These are phyloP conservation scores for Deakozyma indianensis DNA, from an alignment of 805 yeast genomes.

Conservation along the genomic window DNA sequence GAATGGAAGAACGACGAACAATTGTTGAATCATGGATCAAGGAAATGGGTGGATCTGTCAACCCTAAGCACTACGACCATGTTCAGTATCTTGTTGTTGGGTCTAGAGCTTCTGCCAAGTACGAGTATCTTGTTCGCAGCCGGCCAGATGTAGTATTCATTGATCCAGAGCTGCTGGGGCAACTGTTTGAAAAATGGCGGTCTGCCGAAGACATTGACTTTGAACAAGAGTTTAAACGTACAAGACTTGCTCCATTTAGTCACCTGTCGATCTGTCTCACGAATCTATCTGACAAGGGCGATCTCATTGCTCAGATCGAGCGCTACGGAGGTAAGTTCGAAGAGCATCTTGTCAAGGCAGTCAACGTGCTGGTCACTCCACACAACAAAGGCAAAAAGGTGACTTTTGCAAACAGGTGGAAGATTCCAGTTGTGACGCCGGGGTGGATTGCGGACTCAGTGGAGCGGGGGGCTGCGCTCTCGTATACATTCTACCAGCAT, in stretches of 20 bases:
- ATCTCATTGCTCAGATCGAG: constrained; percentile 15
- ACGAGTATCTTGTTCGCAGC: constrained; percentile 30
- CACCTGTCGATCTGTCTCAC: constrained; percentile 25
- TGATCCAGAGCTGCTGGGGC: constrained; percentile 29
- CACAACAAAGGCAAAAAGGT: constrained; percentile 20
- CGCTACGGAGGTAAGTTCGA: constrained; percentile 21
- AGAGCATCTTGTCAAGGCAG: constrained; percentile 14
- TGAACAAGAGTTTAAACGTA: constrained; percentile 12
- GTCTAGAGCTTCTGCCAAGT: constrained; percentile 36
- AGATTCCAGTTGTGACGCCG: constrained; percentile 27
- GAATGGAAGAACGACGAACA: constrained; percentile 8
- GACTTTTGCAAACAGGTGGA: constrained; percentile 25
- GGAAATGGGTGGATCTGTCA: constrained; percentile 12
- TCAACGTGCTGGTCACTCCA: constrained; percentile 20
- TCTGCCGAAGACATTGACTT: constrained; percentile 30
- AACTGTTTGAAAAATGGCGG: constrained; percentile 37
- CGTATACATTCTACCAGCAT: neutral
- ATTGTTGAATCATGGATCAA: constrained; percentile 6
- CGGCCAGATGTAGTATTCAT: constrained; percentile 43
- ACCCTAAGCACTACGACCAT: constrained; percentile 4
- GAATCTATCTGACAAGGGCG: constrained; percentile 17
- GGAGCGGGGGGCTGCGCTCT: constrained; percentile 26
- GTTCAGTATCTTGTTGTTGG: constrained; percentile 36
- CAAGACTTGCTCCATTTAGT: constrained; percentile 16
- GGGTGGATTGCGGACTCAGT: constrained; percentile 31